These are phyloP conservation scores for Gossypium ekmanianum DNA, from an alignment of 345 rosid genomes.

Conservation along the genomic window DNA sequence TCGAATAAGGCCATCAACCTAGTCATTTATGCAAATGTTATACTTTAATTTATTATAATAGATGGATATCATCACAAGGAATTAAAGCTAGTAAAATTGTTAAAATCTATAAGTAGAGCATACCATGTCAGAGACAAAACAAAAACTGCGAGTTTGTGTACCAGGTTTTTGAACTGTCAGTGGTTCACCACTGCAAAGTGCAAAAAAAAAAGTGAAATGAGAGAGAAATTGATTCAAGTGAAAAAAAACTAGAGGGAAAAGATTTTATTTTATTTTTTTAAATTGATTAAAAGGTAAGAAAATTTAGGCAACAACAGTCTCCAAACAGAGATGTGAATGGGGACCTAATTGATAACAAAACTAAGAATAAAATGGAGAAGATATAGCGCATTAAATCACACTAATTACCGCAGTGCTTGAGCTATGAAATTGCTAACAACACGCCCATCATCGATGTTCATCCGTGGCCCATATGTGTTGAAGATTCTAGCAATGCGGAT, in stretches of 20 bases:
- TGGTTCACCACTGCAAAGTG: slow-evolving; percentile 60
- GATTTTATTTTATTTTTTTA: not conserved
- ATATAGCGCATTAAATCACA: not conserved
- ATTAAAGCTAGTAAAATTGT: not conserved
- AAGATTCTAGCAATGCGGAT: slow-evolving; percentile 98
- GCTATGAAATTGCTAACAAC: slow-evolving; percentile 99
- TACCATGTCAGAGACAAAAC: slow-evolving; percentile 96
- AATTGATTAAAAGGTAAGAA: not conserved
- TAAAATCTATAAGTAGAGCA: not conserved
- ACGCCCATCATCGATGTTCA: slow-evolving; percentile 99
- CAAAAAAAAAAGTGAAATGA: slow-evolving; percentile 7
- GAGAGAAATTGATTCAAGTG: not conserved
- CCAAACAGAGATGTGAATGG: not conserved
- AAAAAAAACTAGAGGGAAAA: not conserved
- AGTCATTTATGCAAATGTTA: not conserved
- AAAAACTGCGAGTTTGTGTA: slow-evolving; percentile 96
- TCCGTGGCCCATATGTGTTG: slow-evolving; percentile 96
- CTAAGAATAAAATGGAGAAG: not conserved
- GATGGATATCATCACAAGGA: not conserved
- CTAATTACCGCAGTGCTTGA: slow-evolving; percentile 81
- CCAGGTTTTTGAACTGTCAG: slow-evolving; percentile 97
- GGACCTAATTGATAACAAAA: not conserved
- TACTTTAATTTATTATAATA: not conserved
- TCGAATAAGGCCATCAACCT: slow-evolving; percentile 93
- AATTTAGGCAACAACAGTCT: not conserved